These are phyloP conservation scores for Scedosporium aurantiacum DNA, from an alignment of 2,329 filamentous ascomycete genomes.

Conservation along the genomic window DNA sequence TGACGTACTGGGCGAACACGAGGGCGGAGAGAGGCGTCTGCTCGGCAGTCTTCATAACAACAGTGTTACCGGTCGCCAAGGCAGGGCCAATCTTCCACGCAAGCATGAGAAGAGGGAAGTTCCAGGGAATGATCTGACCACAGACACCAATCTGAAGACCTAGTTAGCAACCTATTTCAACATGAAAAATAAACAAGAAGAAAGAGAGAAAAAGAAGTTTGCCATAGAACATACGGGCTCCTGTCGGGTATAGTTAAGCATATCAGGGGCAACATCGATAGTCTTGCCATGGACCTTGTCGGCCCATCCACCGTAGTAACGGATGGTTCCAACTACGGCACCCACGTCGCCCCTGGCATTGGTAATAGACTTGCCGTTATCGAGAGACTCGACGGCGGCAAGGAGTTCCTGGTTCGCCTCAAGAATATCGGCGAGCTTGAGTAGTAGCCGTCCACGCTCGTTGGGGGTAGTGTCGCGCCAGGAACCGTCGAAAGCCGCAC, in stretches of 20 bases:
- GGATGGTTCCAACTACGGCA: constrained; percentile 57
- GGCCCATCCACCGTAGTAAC: constrained; percentile 72
- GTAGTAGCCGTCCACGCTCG: constrained; percentile 56
- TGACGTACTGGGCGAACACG: constrained; percentile 51
- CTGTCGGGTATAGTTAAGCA: constrained; percentile 72
- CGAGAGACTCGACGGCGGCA: constrained; percentile 73
- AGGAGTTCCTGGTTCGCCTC: constrained; percentile 70
- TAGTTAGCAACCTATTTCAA: background rate
- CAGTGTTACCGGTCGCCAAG: constrained; percentile 59
- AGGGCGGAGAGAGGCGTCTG: constrained; percentile 64
- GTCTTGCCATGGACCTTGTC: constrained; percentile 89
- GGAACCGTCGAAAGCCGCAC: constrained; percentile 68
- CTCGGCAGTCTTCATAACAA: constrained; percentile 66
- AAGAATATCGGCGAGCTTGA: constrained; percentile 68
- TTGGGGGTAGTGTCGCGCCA: constrained; percentile 62
- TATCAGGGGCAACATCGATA: constrained; percentile 65
- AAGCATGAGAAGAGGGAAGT: constrained; percentile 73
- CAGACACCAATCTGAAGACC: constrained; percentile 54
- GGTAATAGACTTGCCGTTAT: constrained; percentile 74
- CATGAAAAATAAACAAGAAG: background rate
- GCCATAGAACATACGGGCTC: constrained; percentile 48
- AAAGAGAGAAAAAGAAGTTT: too few species aligned
- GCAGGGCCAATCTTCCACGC: constrained; percentile 75
- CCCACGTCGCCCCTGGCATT: constrained; percentile 67
- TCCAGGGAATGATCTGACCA: constrained; percentile 84